These are phyloP conservation scores for Russula lepida DNA, from an alignment of 768 basidiomycete genomes.

Conservation along the genomic window DNA sequence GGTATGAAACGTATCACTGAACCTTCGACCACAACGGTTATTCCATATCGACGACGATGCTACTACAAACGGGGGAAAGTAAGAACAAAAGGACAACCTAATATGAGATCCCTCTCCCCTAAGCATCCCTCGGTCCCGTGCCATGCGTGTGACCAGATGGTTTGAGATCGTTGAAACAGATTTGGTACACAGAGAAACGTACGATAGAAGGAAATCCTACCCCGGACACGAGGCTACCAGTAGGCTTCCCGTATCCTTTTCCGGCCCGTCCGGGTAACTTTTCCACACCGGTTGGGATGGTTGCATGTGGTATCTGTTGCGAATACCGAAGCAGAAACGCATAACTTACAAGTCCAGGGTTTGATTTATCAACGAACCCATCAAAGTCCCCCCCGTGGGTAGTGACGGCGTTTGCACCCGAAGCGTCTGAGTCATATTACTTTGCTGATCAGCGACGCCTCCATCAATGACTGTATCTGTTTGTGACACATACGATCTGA, in stretches of 20 bases:
- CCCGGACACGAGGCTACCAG: not conserved
- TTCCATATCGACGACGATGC: not conserved
- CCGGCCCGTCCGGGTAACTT: not conserved
- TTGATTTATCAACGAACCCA: not conserved
- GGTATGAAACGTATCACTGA: not conserved
- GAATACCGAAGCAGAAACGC: not conserved
- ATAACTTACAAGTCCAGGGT: not conserved
- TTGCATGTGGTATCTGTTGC: not conserved
- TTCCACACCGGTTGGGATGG: not conserved
- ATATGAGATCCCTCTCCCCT: not conserved
- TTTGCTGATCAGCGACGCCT: not conserved
- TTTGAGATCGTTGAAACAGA: not conserved
- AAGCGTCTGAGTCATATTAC: not conserved
- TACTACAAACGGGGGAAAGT: not conserved
- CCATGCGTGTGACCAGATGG: too few species aligned
- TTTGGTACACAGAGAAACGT: not conserved
- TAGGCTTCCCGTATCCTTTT: too few species aligned
- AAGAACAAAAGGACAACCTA: not conserved
- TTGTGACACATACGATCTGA: not conserved
- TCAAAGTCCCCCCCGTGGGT: not conserved
- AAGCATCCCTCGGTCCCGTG: too few species aligned
- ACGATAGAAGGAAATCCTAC: not conserved
- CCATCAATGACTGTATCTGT: not conserved
- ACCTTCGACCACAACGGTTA: not conserved
- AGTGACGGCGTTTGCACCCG: not conserved